phyloP scores from a whole-genome alignment of 805 yeast genomes.

The Zygotorulaspora danielsina region DNA sequence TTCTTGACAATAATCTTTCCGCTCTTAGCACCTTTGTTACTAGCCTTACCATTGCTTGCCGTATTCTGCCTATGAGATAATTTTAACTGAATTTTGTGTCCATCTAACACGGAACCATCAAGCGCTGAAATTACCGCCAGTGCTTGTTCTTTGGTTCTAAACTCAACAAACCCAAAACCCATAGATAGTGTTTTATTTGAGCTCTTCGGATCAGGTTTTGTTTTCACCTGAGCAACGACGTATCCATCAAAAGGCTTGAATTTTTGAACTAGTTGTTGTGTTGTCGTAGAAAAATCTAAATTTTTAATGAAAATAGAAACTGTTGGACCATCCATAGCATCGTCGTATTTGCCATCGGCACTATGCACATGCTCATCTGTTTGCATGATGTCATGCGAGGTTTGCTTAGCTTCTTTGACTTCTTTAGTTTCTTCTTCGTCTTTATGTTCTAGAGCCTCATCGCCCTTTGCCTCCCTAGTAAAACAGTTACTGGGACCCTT shows the following conservation, averaged over 20 bases:
- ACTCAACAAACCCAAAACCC: conserved; percentile 98
- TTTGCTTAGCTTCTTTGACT: conserved; percentile 34
- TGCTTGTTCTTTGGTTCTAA: conserved; percentile 73
- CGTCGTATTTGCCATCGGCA: conserved; percentile 39
- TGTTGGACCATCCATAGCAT: conserved; percentile 60
- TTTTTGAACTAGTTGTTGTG: conserved; percentile 48
- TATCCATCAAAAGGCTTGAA: conserved; percentile 78
- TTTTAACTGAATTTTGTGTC: conserved; percentile 86
- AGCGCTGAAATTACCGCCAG: conserved; percentile 64
- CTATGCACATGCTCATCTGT: conserved; percentile 36
- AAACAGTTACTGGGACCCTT: conserved; percentile 88
- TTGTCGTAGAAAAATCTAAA: conserved; percentile 76
- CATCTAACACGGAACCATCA: conserved; percentile 78
- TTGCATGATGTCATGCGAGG: conserved; percentile 35
- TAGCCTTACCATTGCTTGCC: conserved; percentile 32
- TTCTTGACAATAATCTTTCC: conserved; percentile 90
- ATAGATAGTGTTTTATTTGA: conserved; percentile 68
- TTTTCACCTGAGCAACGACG: conserved; percentile 74
- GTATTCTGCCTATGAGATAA: conserved; percentile 72
- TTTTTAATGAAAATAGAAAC: conserved; percentile 89
- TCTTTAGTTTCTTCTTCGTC: conserved; percentile 28
- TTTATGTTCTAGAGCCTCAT: conserved; percentile 33
- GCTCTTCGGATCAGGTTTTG: conserved; percentile 80
- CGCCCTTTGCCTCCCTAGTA: conserved; percentile 48
- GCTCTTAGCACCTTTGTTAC: conserved; percentile 38